These are phyloP conservation scores for Colletotrichum aenigma DNA, from an alignment of 2,329 filamentous ascomycete species.

Conservation along the genomic window DNA sequence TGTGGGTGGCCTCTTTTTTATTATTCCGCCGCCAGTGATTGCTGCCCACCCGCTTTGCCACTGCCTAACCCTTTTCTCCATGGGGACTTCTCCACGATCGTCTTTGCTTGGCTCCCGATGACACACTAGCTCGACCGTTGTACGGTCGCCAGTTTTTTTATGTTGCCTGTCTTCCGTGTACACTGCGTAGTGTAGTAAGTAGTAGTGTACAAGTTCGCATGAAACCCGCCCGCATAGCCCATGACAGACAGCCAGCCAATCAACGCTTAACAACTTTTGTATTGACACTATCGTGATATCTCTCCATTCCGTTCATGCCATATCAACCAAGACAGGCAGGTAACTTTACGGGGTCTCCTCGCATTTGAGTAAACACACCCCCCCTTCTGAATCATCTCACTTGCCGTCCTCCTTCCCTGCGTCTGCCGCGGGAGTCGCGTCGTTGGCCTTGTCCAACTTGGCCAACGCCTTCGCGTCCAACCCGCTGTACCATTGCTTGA, in stretches of 20 bases:
- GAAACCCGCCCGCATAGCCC: neutral
- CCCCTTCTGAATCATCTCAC: neutral
- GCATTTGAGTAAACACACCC: neutral
- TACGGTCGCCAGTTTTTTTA: neutral
- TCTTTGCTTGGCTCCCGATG: conserved; percentile 12
- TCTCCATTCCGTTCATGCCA: neutral
- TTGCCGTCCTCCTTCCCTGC: conserved; percentile 20
- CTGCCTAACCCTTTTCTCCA: conserved; percentile 2
- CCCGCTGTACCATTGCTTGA: conserved; percentile 54
- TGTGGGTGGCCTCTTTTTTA: neutral
- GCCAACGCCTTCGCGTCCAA: conserved; percentile 50
- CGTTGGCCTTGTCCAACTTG: conserved; percentile 55
- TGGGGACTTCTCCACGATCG: conserved; percentile 20
- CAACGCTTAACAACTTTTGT: neutral
- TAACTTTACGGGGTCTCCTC: neutral
- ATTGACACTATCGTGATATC: neutral
- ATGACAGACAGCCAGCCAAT: neutral
- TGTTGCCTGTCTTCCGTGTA: neutral
- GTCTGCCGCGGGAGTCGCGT: conserved; percentile 30
- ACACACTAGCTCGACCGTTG: neutral
- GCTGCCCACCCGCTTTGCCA: neutral
- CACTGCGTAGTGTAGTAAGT: neutral
- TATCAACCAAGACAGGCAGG: neutral
- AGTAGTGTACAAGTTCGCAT: neutral
- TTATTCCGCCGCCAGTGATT: neutral